These are phyloP conservation scores for Passalora sequoiae DNA, from an alignment of 2,329 filamentous ascomycete species.

Conservation along the genomic window DNA sequence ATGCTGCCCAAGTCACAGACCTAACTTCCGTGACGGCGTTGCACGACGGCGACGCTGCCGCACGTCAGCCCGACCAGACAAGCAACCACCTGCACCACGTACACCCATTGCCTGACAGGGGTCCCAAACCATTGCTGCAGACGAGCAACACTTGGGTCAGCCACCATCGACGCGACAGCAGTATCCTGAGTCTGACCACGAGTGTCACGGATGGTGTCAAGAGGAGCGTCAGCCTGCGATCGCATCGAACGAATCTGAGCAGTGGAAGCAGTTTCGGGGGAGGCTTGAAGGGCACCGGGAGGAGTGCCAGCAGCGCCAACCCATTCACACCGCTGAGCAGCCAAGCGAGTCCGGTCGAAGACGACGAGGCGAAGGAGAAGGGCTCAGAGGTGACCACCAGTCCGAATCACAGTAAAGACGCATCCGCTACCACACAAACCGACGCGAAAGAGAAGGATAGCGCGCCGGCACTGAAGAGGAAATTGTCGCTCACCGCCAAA, in stretches of 20 bases:
- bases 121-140: background rate
- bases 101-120: background rate
- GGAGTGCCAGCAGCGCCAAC: conserved; percentile 6
- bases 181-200: conserved; percentile 25
- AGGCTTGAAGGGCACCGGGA: background rate
- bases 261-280: conserved; percentile 22
- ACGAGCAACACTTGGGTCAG: background rate
- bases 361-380: conserved; percentile 10
- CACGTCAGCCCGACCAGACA: too few relatives aligned
- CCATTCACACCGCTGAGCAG: conserved; percentile 15
- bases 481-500: conserved; percentile 21
- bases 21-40: too few relatives aligned
- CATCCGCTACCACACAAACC: background rate
- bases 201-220: conserved; percentile 38
- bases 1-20: too few relatives aligned
- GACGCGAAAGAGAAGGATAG: conserved; percentile 5
- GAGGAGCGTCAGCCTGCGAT: conserved; percentile 38
- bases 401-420: background rate
- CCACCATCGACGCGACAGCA: conserved; percentile 24
- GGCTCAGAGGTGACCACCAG: conserved; percentile 1
- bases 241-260: conserved; percentile 29
- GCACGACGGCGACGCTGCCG: too few relatives aligned
- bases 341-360: conserved; percentile 12
- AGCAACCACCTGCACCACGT: too few relatives aligned
- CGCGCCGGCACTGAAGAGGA: conserved; percentile 14